These are phyloP conservation scores for Ophiostoma perfectum DNA, from an alignment of 2,329 filamentous ascomycete genomes.

Conservation along the genomic window DNA sequence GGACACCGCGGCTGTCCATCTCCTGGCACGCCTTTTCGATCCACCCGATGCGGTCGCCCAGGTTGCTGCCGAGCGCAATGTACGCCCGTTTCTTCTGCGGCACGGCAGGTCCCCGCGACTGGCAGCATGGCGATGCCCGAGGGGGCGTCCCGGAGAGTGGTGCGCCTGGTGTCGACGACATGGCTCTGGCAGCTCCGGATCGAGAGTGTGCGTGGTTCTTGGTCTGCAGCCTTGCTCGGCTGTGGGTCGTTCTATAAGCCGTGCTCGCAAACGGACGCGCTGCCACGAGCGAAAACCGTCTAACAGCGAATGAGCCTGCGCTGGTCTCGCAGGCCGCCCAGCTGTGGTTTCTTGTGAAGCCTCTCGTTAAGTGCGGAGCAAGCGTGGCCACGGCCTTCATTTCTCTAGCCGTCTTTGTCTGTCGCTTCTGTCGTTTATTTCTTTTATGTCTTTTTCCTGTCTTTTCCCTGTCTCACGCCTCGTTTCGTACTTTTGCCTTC, in stretches of 20 bases:
- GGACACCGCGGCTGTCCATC: conserved; percentile 69
- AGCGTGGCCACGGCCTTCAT: conserved; percentile 12
- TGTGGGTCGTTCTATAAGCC: too few species aligned
- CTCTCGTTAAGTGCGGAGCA: conserved; percentile 11
- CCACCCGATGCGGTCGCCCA: conserved; percentile 77
- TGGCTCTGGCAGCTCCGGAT: not conserved
- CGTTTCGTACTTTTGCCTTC: not conserved
- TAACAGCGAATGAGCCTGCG: not conserved
- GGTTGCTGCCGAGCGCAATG: conserved; percentile 86
- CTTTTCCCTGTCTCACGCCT: not conserved
- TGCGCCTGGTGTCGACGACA: conserved; percentile 15
- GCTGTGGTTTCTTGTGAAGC: not conserved
- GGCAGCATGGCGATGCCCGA: conserved; percentile 20
- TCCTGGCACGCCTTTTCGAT: conserved; percentile 78
- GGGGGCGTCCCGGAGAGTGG: conserved; percentile 1
- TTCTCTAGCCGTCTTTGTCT: not conserved
- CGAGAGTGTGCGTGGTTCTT: too few species aligned
- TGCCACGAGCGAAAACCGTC: not conserved
- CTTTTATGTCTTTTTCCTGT: not conserved
- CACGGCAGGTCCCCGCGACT: conserved; percentile 6
- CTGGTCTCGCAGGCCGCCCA: not conserved
- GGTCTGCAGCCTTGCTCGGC: too few species aligned
- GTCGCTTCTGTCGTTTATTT: not conserved
- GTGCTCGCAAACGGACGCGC: not conserved
- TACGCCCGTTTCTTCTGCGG: conserved; percentile 51